Evolutionary conservation across 176 grass and related monocot species (phyloP).

Genomic region (Ensete ventricosum): DNA sequence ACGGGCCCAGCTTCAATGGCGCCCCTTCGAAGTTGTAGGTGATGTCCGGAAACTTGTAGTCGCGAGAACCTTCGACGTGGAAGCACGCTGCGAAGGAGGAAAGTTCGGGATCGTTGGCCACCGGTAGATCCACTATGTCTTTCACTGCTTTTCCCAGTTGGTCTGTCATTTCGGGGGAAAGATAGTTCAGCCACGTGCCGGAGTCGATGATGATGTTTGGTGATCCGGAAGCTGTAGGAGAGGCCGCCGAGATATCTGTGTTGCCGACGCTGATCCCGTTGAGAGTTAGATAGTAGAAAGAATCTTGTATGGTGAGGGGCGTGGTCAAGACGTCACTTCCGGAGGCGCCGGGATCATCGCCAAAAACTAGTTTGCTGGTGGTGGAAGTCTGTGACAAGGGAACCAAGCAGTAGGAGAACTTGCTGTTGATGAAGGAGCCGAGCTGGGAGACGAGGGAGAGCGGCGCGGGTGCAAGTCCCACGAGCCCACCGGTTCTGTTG

Average conservation of each 20-base stretch:
- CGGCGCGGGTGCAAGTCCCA: slow-evolving; percentile 6
- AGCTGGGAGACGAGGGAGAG: slow-evolving; percentile 12
- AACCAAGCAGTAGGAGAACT: slow-evolving; percentile 20
- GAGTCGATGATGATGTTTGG: slow-evolving; percentile 17
- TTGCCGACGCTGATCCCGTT: neutral
- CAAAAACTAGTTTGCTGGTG: slow-evolving; percentile 7
- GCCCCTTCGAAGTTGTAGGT: neutral
- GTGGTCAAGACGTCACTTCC: neutral
- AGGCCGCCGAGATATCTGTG: too few relatives aligned
- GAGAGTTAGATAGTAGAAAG: slow-evolving; percentile 7
- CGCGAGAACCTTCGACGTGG: neutral
- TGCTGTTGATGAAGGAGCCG: neutral
- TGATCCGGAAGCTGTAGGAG: too few relatives aligned
- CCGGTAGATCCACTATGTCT: neutral
- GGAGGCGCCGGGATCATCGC: neutral
- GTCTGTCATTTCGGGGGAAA: neutral
- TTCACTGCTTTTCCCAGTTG: neutral
- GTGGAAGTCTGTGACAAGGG: neutral
- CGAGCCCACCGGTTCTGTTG: neutral
- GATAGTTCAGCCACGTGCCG: neutral
- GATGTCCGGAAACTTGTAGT: neutral
- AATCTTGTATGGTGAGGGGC: neutral
- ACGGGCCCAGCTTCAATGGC: neutral
- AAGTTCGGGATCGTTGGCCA: neutral
- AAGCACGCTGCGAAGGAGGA: neutral